Base-by-base conservation (phyloP, 108 stramenopile genomes). In the Cylindrotheca fusiformis region DNA sequence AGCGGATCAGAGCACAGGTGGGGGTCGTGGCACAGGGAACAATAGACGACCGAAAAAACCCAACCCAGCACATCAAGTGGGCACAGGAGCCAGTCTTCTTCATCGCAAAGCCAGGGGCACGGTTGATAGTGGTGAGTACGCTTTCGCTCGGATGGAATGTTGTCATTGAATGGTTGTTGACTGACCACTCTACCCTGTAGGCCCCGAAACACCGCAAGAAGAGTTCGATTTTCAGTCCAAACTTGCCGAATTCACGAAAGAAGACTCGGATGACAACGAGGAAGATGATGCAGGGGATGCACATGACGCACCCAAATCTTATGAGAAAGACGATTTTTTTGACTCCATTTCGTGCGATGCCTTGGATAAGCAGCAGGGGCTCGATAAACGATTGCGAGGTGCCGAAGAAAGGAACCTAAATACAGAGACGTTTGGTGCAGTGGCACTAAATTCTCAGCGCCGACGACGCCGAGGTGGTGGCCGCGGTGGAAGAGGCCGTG, bases 371-470 rank as follows among this genome's bases (percentile, higher is more conserved):
- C 51, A 74, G 41, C 61, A 70, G 17, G 92, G 92, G 36, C 51
- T 90, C 28, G 85, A 94, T 63, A 87, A 94, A 68, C 78, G 92
- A 33, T 67, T 94, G 30, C 78, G 89, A 31, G 89, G 89, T 0
- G 72, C 77, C 3, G 62, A 68, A 14, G 92, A 94, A 55, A 77
- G 88, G 48, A 79, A 69, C 51, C 59, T 94, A 58, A 94, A 94
- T 68, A 77, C 88, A 25, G 92, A 94, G 68, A 90, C 92, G 8
- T 94, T 94, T 77, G 92, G 92, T 25, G 92, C 92, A 0, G 83
- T 84, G 0, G 84, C 86, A 32, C 67, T 94, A 45, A 63, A 82
- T 53, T 56, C 80, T 2, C 67, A 75, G 20, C 55, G 79, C 48
- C 67, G 81, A 58, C 54, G 83, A n/a, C 55, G 80, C 1, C 66